Evolutionary conservation across 495 filamentous ascomycete genomes (phyloP).

Genomic region (Cetradonia linearis): DNA sequence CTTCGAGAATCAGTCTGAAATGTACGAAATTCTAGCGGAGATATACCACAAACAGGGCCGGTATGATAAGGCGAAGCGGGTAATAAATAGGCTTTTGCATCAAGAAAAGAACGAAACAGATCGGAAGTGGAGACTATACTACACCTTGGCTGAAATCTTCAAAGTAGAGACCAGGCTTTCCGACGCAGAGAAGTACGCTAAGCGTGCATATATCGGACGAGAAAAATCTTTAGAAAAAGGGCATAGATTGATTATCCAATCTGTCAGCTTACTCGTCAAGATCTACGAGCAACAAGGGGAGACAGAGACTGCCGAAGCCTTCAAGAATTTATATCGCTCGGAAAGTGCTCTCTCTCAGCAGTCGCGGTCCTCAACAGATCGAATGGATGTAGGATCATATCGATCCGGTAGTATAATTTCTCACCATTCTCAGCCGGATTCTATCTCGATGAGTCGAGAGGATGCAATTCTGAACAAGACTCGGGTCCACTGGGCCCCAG

Average conservation of each 20-base stretch:
- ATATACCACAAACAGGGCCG: conserved; percentile 16
- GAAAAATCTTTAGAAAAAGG: conserved; percentile 17
- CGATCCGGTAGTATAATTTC: neutral
- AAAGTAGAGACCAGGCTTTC: conserved; percentile 6
- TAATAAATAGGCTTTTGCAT: conserved; percentile 17
- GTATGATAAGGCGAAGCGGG: conserved; percentile 17
- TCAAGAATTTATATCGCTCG: conserved; percentile 16
- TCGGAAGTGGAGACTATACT: conserved; percentile 22
- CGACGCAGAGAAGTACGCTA: conserved; percentile 21
- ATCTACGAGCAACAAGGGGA: conserved; percentile 18
- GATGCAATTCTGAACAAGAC: neutral
- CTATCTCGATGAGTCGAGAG: conserved; percentile 2
- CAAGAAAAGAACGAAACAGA: conserved; percentile 16
- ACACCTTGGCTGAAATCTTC: conserved; percentile 18
- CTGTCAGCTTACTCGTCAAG: conserved; percentile 15
- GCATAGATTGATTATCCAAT: conserved; percentile 14
- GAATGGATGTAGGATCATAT: conserved; percentile 1
- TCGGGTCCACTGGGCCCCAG: conserved; percentile 20
- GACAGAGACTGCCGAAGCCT: conserved; percentile 16
- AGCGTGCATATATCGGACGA: conserved; percentile 19
- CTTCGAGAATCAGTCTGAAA: conserved; percentile 20
- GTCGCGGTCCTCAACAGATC: conserved; percentile 1
- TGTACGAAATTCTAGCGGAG: conserved; percentile 17
- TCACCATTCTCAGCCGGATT: neutral
- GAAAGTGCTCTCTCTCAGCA: neutral